phyloP scores from a whole-genome alignment of 345 rosid genomes.

The Melaleuca quinquenervia region DNA sequence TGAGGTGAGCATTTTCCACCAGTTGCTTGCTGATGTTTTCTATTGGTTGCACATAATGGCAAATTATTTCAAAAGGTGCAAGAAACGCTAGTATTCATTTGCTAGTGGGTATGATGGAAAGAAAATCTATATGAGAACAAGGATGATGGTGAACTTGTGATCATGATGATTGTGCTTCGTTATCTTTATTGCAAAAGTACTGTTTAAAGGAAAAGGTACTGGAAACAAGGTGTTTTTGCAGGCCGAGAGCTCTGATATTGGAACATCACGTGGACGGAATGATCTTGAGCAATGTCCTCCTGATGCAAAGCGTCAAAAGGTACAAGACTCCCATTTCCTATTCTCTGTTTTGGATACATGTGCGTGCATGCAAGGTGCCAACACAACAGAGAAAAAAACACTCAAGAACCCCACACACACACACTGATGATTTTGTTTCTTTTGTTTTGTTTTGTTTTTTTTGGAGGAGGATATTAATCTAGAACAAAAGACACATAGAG shows the following conservation, averaged over 20 bases:
- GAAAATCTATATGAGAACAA: background rate
- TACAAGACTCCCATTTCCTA: background rate
- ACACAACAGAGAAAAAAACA: background rate
- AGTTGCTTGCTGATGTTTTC: background rate
- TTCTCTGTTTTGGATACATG: background rate
- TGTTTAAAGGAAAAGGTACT: background rate
- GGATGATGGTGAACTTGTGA: background rate
- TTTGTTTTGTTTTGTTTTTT: too few relatives aligned
- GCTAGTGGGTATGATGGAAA: background rate
- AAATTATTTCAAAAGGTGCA: background rate
- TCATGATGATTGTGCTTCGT: background rate
- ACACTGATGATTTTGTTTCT: too few relatives aligned
- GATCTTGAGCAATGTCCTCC: constrained; percentile 29
- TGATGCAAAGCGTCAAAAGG: constrained; percentile 57
- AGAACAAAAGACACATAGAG: background rate
- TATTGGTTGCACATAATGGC: background rate
- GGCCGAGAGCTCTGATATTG: constrained; percentile 30
- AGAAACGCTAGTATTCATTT: background rate
- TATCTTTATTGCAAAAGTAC: background rate
- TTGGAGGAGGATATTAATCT: background rate
- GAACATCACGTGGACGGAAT: constrained; percentile 12
- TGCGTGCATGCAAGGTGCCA: background rate
- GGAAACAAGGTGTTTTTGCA: constrained; percentile 9
- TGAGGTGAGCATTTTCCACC: constrained; percentile 8
- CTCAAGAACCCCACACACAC: background rate